Evolutionary conservation across 768 basidiomycete species (phyloP).

Genomic region (Collybia sordida): DNA sequence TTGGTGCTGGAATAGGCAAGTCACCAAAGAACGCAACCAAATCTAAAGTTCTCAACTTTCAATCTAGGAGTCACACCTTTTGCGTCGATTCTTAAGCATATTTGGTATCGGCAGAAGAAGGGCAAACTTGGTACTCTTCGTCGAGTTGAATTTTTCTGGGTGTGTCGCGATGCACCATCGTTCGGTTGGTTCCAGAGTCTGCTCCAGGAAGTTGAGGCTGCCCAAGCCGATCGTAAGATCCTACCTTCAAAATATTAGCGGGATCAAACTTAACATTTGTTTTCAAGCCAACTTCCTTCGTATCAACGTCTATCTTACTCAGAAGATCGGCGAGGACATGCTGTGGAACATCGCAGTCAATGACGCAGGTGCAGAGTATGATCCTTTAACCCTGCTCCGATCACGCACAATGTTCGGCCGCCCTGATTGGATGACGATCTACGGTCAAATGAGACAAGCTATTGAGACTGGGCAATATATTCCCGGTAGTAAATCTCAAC

Average conservation of each 20-base stretch:
- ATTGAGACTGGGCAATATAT: constrained; percentile 85
- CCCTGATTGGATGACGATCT: constrained; percentile 87
- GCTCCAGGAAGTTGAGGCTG: constrained; percentile 84
- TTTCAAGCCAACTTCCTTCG: constrained; percentile 82
- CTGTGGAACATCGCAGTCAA: constrained; percentile 92
- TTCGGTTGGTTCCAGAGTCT: constrained; percentile 96
- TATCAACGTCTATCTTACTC: constrained; percentile 89
- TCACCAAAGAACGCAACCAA: not conserved
- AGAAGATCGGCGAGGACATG: constrained; percentile 84
- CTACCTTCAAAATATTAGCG: not conserved
- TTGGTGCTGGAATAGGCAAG: constrained; percentile 92
- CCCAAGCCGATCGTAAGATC: constrained; percentile 83
- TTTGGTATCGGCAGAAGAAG: constrained; percentile 89
- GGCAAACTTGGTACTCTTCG: constrained; percentile 77
- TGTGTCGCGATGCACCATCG: constrained; percentile 92
- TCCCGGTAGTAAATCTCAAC: constrained; percentile 71
- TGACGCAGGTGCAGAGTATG: constrained; percentile 81
- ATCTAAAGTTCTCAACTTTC: constrained; percentile 3
- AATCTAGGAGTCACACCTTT: constrained; percentile 85
- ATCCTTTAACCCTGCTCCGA: constrained; percentile 85
- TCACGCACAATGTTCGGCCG: constrained; percentile 91
- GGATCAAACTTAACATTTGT: constrained; percentile 10
- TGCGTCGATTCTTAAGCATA: constrained; percentile 91
- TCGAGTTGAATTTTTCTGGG: constrained; percentile 94
- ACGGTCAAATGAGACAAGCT: constrained; percentile 67